Percentiles rank a stretch among this genome's conserved stretches.
phyloP scores from a whole-genome alignment of 1,284 basidiomycete species.

The Sanghuangporus weigelae region DNA sequence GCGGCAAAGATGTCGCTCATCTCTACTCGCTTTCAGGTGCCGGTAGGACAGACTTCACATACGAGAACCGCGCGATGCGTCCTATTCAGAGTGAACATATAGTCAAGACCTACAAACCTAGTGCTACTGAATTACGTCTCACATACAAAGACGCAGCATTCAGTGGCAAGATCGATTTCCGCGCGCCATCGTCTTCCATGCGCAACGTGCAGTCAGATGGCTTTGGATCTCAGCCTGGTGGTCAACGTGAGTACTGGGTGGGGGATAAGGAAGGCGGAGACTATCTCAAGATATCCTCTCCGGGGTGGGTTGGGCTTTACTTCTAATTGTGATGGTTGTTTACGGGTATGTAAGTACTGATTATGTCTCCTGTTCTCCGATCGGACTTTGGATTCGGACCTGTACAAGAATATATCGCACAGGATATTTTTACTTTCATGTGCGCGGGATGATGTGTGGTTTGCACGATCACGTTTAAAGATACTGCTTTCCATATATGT shows the following conservation, averaged over 20 bases:
- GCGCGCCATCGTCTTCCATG: conserved; percentile 38
- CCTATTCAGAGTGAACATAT: conserved; percentile 43
- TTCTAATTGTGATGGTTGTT: conserved; percentile 28
- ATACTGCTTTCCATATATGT: too few relatives aligned
- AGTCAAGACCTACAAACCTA: conserved; percentile 36
- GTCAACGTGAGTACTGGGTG: conserved; percentile 39
- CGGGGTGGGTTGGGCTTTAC: conserved; percentile 50
- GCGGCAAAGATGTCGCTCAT: conserved; percentile 25
- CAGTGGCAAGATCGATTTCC: conserved; percentile 42
- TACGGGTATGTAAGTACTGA: too few relatives aligned
- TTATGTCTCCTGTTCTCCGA: too few relatives aligned
- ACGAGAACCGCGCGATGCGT: conserved; percentile 34
- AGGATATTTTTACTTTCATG: too few relatives aligned
- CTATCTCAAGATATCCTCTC: conserved; percentile 36
- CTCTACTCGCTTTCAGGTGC: conserved; percentile 46
- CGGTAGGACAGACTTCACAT: conserved; percentile 44
- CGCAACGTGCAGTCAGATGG: conserved; percentile 29
- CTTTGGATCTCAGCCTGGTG: conserved; percentile 16
- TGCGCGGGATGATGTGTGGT: too few relatives aligned
- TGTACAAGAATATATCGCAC: too few relatives aligned
- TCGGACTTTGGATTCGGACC: too few relatives aligned
- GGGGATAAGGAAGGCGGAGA: conserved; percentile 44
- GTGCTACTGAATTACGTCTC: conserved; percentile 48
- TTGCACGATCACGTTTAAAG: too few relatives aligned
- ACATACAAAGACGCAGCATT: conserved; percentile 47